A percentile compares a stretch with the other conserved stretches of the same genome.
These are phyloP conservation scores for Pogostemon cablin DNA, from an alignment of 257 asterid species.

Conservation along the genomic window DNA sequence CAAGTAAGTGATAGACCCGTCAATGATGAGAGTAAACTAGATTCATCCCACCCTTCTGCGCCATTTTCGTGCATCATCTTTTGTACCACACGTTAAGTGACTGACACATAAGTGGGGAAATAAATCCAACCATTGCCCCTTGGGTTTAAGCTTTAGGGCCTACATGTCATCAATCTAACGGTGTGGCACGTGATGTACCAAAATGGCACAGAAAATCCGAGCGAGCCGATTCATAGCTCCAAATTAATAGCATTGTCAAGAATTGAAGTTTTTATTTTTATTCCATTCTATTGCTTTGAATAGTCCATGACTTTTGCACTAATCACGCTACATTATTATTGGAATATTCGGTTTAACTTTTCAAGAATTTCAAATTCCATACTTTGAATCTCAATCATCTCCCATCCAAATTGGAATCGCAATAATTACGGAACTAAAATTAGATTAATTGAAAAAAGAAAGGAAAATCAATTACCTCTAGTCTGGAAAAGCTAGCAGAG, in stretches of 20 bases:
- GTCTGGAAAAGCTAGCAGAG: constrained; percentile 68
- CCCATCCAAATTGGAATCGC: neutral
- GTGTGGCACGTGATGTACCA: no score
- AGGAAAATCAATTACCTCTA: constrained; percentile 48
- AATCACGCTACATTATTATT: neutral
- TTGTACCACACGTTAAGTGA: no score
- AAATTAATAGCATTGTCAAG: neutral
- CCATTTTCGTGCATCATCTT: no score
- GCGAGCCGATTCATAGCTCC: neutral
- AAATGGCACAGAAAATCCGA: no score
- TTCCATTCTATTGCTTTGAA: neutral
- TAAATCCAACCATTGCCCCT: no score
- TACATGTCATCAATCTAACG: no score
- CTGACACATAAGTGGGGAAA: no score
- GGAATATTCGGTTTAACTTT: constrained; percentile 1
- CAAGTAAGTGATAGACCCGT: no score
- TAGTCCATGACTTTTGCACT: neutral
- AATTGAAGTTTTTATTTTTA: neutral
- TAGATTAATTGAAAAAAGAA: neutral
- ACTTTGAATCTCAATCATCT: constrained; percentile 8
- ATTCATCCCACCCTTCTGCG: no score
- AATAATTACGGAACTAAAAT: neutral
- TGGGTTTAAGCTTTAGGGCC: no score
- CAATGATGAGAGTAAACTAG: no score
- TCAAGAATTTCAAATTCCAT: constrained; percentile 2